Evolutionary conservation across 495 filamentous ascomycete genomes (phyloP).

Genomic region (Talaromyces borbonicus): DNA sequence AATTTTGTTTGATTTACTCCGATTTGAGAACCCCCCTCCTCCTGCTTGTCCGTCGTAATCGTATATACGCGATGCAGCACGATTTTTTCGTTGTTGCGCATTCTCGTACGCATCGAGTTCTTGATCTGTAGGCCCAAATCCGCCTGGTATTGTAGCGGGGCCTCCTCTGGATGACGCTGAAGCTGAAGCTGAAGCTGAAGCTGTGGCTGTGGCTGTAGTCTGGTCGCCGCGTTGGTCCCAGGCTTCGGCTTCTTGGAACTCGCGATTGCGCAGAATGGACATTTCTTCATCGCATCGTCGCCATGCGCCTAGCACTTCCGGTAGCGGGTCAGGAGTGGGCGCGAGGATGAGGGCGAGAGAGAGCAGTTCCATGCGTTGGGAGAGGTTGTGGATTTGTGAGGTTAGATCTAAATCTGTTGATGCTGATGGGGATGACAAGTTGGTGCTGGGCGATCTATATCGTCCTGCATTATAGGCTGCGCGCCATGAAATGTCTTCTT

Average conservation of each 20-base stretch:
- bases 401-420: slow-evolving; percentile 20
- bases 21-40: no score
- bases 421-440: no score
- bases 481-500: slow-evolving; percentile 84
- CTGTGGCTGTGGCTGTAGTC: slow-evolving; percentile 13
- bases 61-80: no score
- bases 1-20: no score
- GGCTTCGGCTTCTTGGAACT: slow-evolving; percentile 62
- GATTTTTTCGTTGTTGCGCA: slow-evolving; percentile 26
- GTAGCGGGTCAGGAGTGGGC: slow-evolving; percentile 58
- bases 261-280: slow-evolving; percentile 53
- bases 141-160: slow-evolving; percentile 50
- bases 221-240: slow-evolving; percentile 59
- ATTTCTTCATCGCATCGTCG: slow-evolving; percentile 83
- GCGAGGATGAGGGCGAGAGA: slow-evolving; percentile 74
- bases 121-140: slow-evolving; percentile 42
- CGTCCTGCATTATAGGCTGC: slow-evolving; percentile 83
- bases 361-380: slow-evolving; percentile 83
- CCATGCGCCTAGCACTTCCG: slow-evolving; percentile 79
- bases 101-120: slow-evolving; percentile 39
- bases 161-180: no score
- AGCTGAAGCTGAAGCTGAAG: no score
- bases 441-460: slow-evolving; percentile 41
- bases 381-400: slow-evolving; percentile 32
- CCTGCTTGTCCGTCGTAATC: no score